Percentiles rank a stretch among this genome's conserved stretches.
Evolutionary conservation across 1,284 basidiomycete species (phyloP).

Genomic region (Ceraceosorus bombacis): DNA sequence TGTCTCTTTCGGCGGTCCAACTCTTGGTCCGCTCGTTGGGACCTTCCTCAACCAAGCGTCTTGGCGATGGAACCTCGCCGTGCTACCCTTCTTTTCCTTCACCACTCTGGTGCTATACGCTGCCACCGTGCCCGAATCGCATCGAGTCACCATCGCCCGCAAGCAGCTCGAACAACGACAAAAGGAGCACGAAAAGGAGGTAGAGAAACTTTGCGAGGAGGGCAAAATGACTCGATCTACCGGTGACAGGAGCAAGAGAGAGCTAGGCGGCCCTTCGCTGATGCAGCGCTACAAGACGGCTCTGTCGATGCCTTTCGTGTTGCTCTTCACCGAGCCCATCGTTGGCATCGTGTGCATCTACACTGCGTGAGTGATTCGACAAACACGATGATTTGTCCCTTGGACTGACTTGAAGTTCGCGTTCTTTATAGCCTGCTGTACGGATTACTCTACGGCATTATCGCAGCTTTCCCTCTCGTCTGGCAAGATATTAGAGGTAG

Average conservation of each 20-base stretch:
- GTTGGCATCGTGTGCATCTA: constrained; percentile 19
- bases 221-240: neutral
- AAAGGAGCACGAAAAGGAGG: neutral
- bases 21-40: constrained; percentile 14
- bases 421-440: constrained; percentile 9
- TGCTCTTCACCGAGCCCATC: constrained; percentile 19
- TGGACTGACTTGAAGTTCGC: no score
- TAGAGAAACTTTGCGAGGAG: neutral
- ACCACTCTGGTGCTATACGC: constrained; percentile 11
- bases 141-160: constrained; percentile 4
- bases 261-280: neutral
- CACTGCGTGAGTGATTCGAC: constrained; percentile 3
- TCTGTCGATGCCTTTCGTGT: constrained; percentile 9
- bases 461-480: constrained; percentile 18
- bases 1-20: constrained; percentile 13
- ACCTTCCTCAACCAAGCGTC: constrained; percentile 11
- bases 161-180: neutral
- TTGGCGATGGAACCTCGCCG: constrained; percentile 20
- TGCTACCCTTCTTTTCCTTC: constrained; percentile 10
- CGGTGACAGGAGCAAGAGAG: no score
- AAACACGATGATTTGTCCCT: no score
- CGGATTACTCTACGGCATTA: constrained; percentile 19
- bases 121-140: constrained; percentile 16
- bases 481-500: constrained; percentile 15
- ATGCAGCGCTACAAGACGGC: constrained; percentile 6